phyloP scores from a whole-genome alignment of 2,329 filamentous ascomycete genomes.

The Camillea tinctor region DNA sequence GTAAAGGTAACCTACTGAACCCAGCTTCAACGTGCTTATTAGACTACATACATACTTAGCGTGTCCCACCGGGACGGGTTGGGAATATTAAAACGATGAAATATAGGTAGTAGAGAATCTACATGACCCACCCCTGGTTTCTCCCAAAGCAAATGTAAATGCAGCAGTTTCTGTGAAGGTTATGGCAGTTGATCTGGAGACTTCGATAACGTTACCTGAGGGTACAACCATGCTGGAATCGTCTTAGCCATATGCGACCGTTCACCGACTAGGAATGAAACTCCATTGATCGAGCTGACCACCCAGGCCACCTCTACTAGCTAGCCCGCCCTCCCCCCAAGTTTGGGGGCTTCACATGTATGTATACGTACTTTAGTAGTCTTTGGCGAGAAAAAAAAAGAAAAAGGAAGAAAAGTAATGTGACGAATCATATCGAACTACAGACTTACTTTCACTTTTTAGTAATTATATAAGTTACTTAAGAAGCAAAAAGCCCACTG shows the following conservation, averaged over 20 bases:
- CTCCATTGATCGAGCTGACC: neutral
- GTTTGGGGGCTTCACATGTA: neutral
- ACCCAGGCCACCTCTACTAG: neutral
- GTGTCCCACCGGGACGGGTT: too few relatives aligned
- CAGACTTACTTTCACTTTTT: neutral
- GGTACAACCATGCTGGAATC: neutral
- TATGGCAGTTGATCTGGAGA: neutral
- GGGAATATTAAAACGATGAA: too few relatives aligned
- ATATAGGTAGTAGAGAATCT: neutral
- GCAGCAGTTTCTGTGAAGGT: neutral
- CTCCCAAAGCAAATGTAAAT: neutral
- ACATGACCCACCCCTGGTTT: neutral
- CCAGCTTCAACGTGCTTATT: neutral
- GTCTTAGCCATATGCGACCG: neutral
- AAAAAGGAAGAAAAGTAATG: neutral
- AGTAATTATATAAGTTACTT: too few relatives aligned
- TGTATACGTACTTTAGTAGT: neutral
- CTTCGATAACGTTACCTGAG: neutral
- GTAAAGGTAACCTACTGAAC: too few relatives aligned
- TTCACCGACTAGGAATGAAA: neutral
- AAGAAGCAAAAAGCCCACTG: neutral
- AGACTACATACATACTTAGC: neutral
- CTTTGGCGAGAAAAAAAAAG: too few relatives aligned
- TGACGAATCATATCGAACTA: neutral
- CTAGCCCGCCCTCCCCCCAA: neutral